These are phyloP conservation scores for Scedosporium dehoogii DNA, from an alignment of 2,329 filamentous ascomycete genomes.

Conservation along the genomic window DNA sequence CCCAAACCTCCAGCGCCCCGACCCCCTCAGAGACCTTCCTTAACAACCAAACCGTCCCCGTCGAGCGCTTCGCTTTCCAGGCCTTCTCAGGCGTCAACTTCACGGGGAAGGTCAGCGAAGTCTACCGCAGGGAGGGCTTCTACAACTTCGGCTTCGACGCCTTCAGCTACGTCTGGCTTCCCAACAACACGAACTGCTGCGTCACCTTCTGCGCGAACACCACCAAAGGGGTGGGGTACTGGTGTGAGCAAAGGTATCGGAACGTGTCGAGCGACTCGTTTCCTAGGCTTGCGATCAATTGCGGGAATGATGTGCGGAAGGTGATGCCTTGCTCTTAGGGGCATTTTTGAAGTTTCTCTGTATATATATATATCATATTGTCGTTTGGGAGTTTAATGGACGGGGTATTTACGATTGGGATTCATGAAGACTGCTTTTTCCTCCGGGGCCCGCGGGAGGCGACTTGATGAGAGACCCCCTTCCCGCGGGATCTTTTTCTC, in stretches of 20 bases:
- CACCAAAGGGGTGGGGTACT: constrained; percentile 14
- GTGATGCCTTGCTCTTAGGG: background rate
- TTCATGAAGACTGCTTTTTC: too few species aligned
- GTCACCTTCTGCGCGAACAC: constrained; percentile 15
- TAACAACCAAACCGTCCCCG: constrained; percentile 14
- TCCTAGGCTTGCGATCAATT: constrained; percentile 16
- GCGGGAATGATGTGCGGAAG: constrained; percentile 8
- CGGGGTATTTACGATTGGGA: background rate
- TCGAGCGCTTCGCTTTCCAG: constrained; percentile 19
- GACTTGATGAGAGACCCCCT: too few species aligned
- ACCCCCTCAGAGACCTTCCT: constrained; percentile 11
- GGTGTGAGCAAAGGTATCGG: constrained; percentile 15
- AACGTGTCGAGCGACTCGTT: constrained; percentile 12
- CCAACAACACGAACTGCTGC: constrained; percentile 14
- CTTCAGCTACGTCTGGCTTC: constrained; percentile 15
- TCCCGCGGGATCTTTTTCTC: background rate
- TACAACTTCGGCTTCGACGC: constrained; percentile 13
- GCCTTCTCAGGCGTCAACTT: constrained; percentile 17
- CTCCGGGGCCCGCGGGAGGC: too few species aligned
- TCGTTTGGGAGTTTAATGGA: background rate
- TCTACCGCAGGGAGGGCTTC: constrained; percentile 16
- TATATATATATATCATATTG: background rate
- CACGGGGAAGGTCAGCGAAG: constrained; percentile 13
- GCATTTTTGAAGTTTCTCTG: background rate
- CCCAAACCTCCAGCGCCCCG: constrained; percentile 3